Base-by-base conservation (phyloP, 768 basidiomycete species). In the Russula brevipes region DNA sequence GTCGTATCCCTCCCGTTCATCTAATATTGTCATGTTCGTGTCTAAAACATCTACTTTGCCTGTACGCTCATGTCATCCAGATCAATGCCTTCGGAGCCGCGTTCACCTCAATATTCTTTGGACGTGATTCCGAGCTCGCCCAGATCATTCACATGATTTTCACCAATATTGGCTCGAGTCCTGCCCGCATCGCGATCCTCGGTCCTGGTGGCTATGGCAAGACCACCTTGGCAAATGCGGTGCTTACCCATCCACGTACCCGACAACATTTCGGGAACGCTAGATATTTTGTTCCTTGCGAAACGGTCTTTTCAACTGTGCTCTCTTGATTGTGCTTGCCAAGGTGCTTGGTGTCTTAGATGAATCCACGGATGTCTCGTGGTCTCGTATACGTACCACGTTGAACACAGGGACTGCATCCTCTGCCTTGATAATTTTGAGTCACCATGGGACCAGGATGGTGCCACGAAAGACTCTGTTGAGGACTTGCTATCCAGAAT, bases 401-500 rank as follows among this genome's bases (percentile, higher is more conserved):
- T 38, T 53, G 16, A 38, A 17, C 4, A 16, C 36, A 53, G 4
- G 38, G 38, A 39, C 11, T 39, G 71, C 5, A 41, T 78, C 30
- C 45, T 79, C 30, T 59, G 78, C n/a, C 69, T 79, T 5, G 77
- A 78, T 60, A 79, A 78, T 57, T 76, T 79, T 57, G 78, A 79
- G 69, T 76, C 76, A 17, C 71, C 73, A 9, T 77, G 76, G 76
- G 69, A 75, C 59, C 62, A 65, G 44, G 64, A 57, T 16, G 57
- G 30, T 6, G 35, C 24, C 12, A 49, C 1, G 1, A 39, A 38
- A 36, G 17, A 31, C 24, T 36, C 61, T 17, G 61, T 63, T 8
- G 55, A 63, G 24, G 47, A 47, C 14, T 7, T 63, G 14, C 55
- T 63, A 7, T 42, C 38, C 12, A 35, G 31, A 12, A 41, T 63